Percentiles rank a stretch among this genome's conserved stretches.
These are phyloP conservation scores for Magnusiomyces suaveolens DNA, from an alignment of 1,139 yeast genomes.

Conservation along the genomic window DNA sequence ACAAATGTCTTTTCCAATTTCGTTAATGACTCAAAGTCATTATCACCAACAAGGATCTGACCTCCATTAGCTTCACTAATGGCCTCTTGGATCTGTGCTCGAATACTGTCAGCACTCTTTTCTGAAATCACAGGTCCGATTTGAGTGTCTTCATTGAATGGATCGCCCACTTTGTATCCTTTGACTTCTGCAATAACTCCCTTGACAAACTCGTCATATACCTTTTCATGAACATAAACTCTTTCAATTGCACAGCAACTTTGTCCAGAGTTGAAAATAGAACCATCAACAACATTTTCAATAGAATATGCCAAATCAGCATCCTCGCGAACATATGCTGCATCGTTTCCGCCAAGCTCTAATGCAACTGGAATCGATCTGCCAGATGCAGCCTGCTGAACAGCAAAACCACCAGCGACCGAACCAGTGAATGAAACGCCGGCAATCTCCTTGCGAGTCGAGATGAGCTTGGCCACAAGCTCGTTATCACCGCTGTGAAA, in stretches of 20 bases:
- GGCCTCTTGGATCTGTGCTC: slow-evolving; percentile 63
- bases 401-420: slow-evolving; percentile 68
- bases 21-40: slow-evolving; percentile 39
- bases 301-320: slow-evolving; percentile 45
- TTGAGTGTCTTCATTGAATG: slow-evolving; percentile 57
- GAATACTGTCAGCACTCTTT: slow-evolving; percentile 60
- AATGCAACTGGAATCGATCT: slow-evolving; percentile 67
- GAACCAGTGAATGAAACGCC: slow-evolving; percentile 86
- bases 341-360: slow-evolving; percentile 88
- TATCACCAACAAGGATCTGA: slow-evolving; percentile 61
- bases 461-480: slow-evolving; percentile 55
- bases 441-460: slow-evolving; percentile 43
- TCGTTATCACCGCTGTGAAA: slow-evolving; percentile 48
- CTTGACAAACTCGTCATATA: slow-evolving; percentile 58
- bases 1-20: slow-evolving; percentile 73
- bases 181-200: slow-evolving; percentile 58
- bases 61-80: slow-evolving; percentile 50
- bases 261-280: slow-evolving; percentile 80
- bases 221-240: slow-evolving; percentile 57
- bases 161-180: slow-evolving; percentile 48
- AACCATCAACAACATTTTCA: slow-evolving; percentile 77
- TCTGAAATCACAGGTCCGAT: slow-evolving; percentile 76
- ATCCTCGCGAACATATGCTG: slow-evolving; percentile 67
- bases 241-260: slow-evolving; percentile 87
- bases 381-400: slow-evolving; percentile 64